Evolutionary conservation across 1,284 basidiomycete genomes (phyloP).

Genomic region (Earliella scabrosa): DNA sequence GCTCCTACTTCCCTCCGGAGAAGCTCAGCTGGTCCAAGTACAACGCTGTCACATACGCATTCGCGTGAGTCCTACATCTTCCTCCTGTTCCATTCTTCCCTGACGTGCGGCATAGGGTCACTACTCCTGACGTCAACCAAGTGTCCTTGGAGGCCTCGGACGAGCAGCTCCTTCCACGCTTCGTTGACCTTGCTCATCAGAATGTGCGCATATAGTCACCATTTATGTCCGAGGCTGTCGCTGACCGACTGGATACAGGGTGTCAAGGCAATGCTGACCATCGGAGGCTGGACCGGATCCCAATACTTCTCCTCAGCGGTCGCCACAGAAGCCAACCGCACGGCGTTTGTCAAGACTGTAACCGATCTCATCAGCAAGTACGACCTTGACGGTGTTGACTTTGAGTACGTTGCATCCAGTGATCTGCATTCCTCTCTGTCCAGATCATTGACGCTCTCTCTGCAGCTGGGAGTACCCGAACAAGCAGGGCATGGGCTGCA

Average conservation of each 20-base stretch:
- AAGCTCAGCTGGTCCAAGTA: conserved; percentile 62
- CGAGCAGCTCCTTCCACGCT: conserved; percentile 47
- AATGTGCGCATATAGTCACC: conserved; percentile 46
- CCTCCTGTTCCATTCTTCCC: background rate
- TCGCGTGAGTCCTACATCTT: conserved; percentile 50
- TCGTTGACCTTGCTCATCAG: conserved; percentile 57
- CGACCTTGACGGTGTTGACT: conserved; percentile 82
- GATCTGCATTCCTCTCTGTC: too few relatives aligned
- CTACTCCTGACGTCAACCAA: conserved; percentile 48
- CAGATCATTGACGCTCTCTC: too few relatives aligned
- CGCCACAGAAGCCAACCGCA: conserved; percentile 60
- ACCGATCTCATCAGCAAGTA: conserved; percentile 64
- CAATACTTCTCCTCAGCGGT: conserved; percentile 79
- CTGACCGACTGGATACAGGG: conserved; percentile 37
- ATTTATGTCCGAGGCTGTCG: background rate
- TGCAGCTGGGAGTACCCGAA: conserved; percentile 86
- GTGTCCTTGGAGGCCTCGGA: conserved; percentile 49
- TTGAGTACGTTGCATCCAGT: conserved; percentile 79
- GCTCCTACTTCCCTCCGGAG: conserved; percentile 42
- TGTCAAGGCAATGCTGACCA: conserved; percentile 76
- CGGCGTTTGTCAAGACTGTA: conserved; percentile 71
- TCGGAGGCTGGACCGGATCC: conserved; percentile 90
- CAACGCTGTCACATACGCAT: conserved; percentile 57
- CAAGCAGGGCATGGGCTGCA: conserved; percentile 67
- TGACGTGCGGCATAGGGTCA: conserved; percentile 33